Base-by-base conservation (phyloP, 345 rosid species). In the Rhodamnia argentea region DNA sequence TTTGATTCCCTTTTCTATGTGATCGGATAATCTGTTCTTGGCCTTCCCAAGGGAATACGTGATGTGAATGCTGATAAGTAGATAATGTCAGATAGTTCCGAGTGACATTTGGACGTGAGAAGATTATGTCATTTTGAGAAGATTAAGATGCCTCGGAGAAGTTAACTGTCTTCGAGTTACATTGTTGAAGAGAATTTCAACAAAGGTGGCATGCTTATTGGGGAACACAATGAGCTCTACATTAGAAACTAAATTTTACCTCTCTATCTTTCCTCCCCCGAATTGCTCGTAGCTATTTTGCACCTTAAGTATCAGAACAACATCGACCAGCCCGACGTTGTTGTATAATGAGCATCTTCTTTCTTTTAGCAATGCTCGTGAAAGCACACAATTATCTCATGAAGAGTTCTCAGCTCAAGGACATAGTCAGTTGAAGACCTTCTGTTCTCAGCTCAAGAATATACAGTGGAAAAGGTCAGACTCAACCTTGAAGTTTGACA, bases 121-220 rank as follows among this genome's bases (percentile, higher is more conserved):
- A 62, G 16, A n/a, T 13, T 29, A 62, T 3, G 0, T 11, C 0
- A 14, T 27, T 62, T 14, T 6, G 10, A 62, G 18, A 62, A 27
- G 42, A 62, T 15, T 62, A 29, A 62, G 6, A 29, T 62, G 15
- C 2, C 4, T 0, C 11, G 7, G 7, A 27, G 40, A 62, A 29
- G 22, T 0, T 0, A 59, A 0, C 18, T 59, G n/a, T 15, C 0
- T 59, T n/a, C 6, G 5, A 42, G 7, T 62, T 29, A 62, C 42
- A 29, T 15, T 62, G 75, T 15, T 62, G 42, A 62, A 62, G 23
- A 62, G 12, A 62, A 62, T 29, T 62, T 62, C 75, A 62, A 62
- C 42, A 14, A 29, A 62, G 75, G 42, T 10, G 0, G 0, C 7
- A 29, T 0, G 1, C 40, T 62, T 62, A 62, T 62, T 62, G 75